phyloP scores from a whole-genome alignment of 306 rosid genomes.

The Medicago ruthenica region DNA sequence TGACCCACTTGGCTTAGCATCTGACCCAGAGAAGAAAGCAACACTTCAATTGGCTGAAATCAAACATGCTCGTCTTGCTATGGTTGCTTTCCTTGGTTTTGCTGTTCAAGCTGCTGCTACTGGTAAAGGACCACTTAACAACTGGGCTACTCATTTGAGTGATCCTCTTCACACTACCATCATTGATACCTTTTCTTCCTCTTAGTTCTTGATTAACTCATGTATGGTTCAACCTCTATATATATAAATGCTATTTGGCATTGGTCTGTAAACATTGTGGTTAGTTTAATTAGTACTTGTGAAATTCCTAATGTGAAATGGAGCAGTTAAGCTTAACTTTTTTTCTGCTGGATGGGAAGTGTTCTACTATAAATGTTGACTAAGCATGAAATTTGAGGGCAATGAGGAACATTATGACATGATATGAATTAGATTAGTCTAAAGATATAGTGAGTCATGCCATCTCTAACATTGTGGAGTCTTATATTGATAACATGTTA shows the following conservation, averaged over 20 bases:
- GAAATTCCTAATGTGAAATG: conserved; percentile 35
- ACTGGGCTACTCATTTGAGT: conserved; percentile 98
- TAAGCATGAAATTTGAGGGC: background rate
- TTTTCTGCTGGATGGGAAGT: conserved; percentile 24
- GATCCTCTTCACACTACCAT: conserved; percentile 99
- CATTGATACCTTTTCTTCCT: conserved; percentile 71
- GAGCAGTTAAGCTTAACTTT: conserved; percentile 47
- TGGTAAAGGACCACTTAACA: conserved; percentile 94
- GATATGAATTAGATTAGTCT: too few species aligned
- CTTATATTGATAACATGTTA: too few species aligned
- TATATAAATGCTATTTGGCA: conserved; percentile 22
- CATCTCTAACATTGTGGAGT: too few species aligned
- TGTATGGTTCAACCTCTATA: background rate
- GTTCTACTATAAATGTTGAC: background rate
- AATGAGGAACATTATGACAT: background rate
- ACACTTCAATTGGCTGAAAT: conserved; percentile 82
- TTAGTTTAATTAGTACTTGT: conserved; percentile 40
- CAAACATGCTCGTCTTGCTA: conserved; percentile 94
- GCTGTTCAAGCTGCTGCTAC: conserved; percentile 92
- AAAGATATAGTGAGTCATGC: too few species aligned
- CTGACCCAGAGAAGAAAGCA: conserved; percentile 89
- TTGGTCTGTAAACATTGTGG: conserved; percentile 46
- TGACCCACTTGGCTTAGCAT: conserved; percentile 78
- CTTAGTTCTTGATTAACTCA: conserved; percentile 29
- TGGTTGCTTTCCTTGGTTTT: conserved; percentile 87